Evolutionary conservation across 2,329 filamentous ascomycete species (phyloP).

Genomic region (Xylariaceae sp.): DNA sequence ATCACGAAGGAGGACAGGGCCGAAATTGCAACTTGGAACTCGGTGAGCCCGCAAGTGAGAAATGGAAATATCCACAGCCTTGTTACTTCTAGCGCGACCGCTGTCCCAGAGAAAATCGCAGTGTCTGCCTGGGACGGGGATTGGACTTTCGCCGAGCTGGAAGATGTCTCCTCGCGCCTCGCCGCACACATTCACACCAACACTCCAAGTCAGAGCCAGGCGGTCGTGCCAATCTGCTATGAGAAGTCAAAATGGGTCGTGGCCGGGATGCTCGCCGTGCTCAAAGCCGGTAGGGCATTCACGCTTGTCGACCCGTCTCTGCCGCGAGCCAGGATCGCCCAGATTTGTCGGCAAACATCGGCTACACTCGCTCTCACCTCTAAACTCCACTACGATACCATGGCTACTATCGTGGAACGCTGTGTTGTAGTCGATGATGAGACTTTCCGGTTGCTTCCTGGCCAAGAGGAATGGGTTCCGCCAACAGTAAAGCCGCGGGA

Average conservation of each 20-base stretch:
- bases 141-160: conserved; percentile 16
- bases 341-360: conserved; percentile 15
- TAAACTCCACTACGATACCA: neutral
- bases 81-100: neutral
- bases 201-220: neutral
- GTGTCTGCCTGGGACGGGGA: conserved; percentile 18
- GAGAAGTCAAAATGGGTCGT: conserved; percentile 21
- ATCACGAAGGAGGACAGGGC: conserved; percentile 11
- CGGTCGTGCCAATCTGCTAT: conserved; percentile 9
- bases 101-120: conserved; percentile 2
- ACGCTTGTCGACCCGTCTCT: conserved; percentile 6
- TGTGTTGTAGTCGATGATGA: conserved; percentile 17
- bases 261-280: conserved; percentile 9
- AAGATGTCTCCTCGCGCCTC: conserved; percentile 11
- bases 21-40: conserved; percentile 17
- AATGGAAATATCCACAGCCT: conserved; percentile 9
- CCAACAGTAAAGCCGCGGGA: neutral
- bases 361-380: conserved; percentile 17
- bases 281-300: conserved; percentile 17
- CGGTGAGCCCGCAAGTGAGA: neutral
- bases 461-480: neutral
- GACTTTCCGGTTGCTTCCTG: conserved; percentile 1
- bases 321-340: conserved; percentile 6
- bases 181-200: conserved; percentile 6
- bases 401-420: conserved; percentile 2